Evolutionary conservation across 2,329 filamentous ascomycete species (phyloP), one percentile per base, ranked within the genome.

Genomic region (Tolypocladium nubicola): DNA sequence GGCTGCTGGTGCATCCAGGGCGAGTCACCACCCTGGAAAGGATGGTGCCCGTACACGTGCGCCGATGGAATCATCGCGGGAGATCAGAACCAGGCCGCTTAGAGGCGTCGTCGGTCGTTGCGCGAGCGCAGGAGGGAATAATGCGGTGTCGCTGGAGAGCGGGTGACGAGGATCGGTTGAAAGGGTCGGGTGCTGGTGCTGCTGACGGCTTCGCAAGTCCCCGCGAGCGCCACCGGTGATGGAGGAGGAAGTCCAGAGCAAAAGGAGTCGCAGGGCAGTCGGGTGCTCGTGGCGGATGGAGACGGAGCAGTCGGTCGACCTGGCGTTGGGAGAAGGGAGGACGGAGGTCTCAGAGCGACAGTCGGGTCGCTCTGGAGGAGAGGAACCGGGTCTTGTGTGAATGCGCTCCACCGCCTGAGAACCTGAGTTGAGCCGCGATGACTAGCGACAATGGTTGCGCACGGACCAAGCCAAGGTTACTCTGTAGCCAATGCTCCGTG

Each of bases 1-100:
- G 79, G 75, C 69, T 86, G 83, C 69, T 84, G 82, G 64, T 87
- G 84, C 78, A 87, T 82, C 85, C 85, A 88, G 67, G 81, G 74
- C 62, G 81, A 79, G 59, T 86, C 83, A 52, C 75, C 75, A 68
- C 86, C 80, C 63, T 81, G 80, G 67, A 85, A 85, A 65, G 86
- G 83, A 66, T 85, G 84, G 67, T 88, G 85, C 61, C 81, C 83
- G 72, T 86, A 87, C 67, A 86, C 78, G 71, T 84, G 83, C 65
- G 81, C 75, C 67, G 81, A 79, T 60, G 79, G 80, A 76, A 86
- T 82, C 83, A 86, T 86, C 64, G 71, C 77, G 66, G 65, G 58
- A 57, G 33, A 55, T 39, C 52, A 35, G 33, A 7, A 4, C 35
- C 21, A 52, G 49, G 10, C 30, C 13, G 23, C 5, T 7, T 39